Conservation (phyloP, 129 eudicot genomes). For the Helianthus annuus region DNA sequence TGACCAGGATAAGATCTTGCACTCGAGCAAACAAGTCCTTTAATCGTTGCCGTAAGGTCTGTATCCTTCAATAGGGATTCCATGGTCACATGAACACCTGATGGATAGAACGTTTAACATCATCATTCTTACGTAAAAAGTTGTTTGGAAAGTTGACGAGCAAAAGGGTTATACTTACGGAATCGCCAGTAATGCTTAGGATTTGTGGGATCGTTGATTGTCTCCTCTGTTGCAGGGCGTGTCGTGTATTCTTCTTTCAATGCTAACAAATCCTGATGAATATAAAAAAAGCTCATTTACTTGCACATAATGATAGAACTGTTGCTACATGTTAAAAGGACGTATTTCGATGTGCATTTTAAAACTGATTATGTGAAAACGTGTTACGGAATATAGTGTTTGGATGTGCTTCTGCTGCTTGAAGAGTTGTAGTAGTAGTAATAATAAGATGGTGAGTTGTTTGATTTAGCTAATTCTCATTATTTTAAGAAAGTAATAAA, state of each 20-base stretch:
- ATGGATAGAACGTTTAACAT: background rate
- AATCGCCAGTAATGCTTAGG: constrained; percentile 99
- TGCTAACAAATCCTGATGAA: constrained; percentile 92
- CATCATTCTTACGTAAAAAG: background rate
- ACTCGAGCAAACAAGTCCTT: constrained; percentile 71
- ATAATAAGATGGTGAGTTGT: background rate
- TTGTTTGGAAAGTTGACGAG: background rate
- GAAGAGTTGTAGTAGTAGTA: background rate
- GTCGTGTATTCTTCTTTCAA: constrained; percentile 81
- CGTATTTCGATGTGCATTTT: background rate
- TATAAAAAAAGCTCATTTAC: background rate
- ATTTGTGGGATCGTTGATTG: constrained; percentile 96
- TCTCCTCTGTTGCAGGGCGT: constrained; percentile 92
- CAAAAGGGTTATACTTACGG: constrained; percentile 51
- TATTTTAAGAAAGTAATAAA: background rate
- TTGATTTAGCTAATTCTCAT: background rate
- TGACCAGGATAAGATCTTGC: constrained; percentile 76
- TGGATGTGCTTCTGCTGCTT: background rate
- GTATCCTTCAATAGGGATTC: constrained; percentile 80
- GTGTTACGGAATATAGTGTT: background rate
- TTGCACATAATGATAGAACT: background rate
- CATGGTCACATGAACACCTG: constrained; percentile 90
- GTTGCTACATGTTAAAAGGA: too few relatives aligned
- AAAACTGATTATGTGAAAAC: background rate
- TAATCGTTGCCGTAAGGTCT: constrained; percentile 60